Evolutionary conservation across 306 rosid genomes (phyloP), one percentile per base, ranked within the genome.

Genomic region (Arachis hypogaea): DNA sequence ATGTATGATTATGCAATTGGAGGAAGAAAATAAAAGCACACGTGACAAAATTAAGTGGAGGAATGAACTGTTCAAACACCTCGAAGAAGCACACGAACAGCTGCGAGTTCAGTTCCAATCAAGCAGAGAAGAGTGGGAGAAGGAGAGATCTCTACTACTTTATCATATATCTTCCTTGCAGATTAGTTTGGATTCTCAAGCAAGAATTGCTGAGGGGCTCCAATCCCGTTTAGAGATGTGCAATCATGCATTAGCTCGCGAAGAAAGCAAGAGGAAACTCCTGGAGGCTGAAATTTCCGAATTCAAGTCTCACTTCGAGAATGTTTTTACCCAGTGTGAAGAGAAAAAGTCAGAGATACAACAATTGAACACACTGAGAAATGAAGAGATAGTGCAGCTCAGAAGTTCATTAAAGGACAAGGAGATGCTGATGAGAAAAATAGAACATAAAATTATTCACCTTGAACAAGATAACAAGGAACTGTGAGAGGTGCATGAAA

Each of bases 1-100:
- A 85, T 52, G 80, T 68, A 54, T 85, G 58, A 78, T 88, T 58
- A 33, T 80, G 79, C 65, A 72, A 28, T 59, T 88, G 75, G 94
- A 85, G 84, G 92, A 83, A 69, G 88, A 84, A 75, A 85, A 75
- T 42, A 70, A 77, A 9, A 79, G 69, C 7, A 28, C 80, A 77
- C 77, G 55, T 8, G 86, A 87, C 76, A 81, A 88, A 70, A 72
- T 91, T 81, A 91, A 91, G 78, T 91, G 90, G 94, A 88, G 87
- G 74, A 86, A 71, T 43, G 94, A 91, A 71, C 84, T 85, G 81
- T 87, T 91, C 73, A 72, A 73, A 38, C 92, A 88, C 82, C 88
- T 88, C 3, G 90, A 88, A 82, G 94, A 91, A 78, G 97, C 92
- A 62, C 79, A 88, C 5, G 62, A 74, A 63, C 80, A 72, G 77